Evolutionary conservation across 257 asterid genomes (phyloP), one percentile per base, ranked within the genome.

Genomic region (Misopates orontium): DNA sequence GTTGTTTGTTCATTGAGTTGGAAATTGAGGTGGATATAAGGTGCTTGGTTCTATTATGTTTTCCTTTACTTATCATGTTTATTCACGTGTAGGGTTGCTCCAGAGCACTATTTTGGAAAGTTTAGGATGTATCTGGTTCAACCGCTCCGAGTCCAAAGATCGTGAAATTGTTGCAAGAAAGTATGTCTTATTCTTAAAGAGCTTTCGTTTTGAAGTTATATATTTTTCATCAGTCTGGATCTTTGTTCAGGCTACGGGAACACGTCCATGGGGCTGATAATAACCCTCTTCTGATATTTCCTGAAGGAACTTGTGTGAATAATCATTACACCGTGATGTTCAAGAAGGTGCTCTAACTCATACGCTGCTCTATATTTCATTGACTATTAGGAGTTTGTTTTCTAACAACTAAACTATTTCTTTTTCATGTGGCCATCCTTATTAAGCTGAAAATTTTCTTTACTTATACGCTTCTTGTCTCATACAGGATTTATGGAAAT

Each of bases 221-320:
- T 57, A 57, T 32, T 36, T 75, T 22, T 74, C 66, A 54, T 40
- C 40, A 54, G 58, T 49, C 31, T 55, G 47, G 53, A 24, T 24
- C 59, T 54, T 54, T 73, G 75, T 72, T 60, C 88, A 94, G 99
- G 91, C 85, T 94, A 49, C 79, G 96, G 64, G 96, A 88, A 23
- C 99, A 94, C 74, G 95, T 94, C 47, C 82, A 88, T 67, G 98
- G 90, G 60, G 83, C 85, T 60, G 99, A 94, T 67, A 94, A 84
- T 69, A 94, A 94, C 70, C 99, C 99, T 77, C 97, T 94, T 72
- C 93, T 94, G 75, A 88, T 94, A 80, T 94, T 94, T 72, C 99
- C 96, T 0, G 99, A 94, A 81, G 99, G 99, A 83, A 94, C 99
- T 58, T 94, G 99, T 48, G 99, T 88, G 71, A 94, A 90, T 76